Conservation (phyloP, 1,284 basidiomycete species). For the Ceratobasidium sp. region DNA sequence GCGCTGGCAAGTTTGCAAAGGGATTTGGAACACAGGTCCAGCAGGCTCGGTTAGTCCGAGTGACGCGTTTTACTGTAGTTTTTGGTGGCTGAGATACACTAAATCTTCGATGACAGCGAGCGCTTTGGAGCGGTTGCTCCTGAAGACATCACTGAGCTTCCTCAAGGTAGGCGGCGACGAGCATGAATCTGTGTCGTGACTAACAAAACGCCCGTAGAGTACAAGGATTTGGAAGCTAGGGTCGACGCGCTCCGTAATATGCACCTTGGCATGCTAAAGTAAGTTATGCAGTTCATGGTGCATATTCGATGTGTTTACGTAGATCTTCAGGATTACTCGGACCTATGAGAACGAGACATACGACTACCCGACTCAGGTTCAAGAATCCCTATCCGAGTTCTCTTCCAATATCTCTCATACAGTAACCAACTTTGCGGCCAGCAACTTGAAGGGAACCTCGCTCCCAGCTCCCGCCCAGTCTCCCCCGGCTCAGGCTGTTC, state of each 20-base stretch:
- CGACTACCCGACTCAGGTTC: slow-evolving; percentile 74
- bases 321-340: slow-evolving; percentile 75
- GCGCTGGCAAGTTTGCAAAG: slow-evolving; percentile 80
- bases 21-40: slow-evolving; percentile 89
- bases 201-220: slow-evolving; percentile 70
- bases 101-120: slow-evolving; percentile 64
- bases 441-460: slow-evolving; percentile 90
- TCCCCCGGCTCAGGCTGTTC: slow-evolving; percentile 68
- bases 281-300: slow-evolving; percentile 50
- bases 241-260: slow-evolving; percentile 91
- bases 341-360: slow-evolving; percentile 89
- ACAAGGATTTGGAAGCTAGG: slow-evolving; percentile 93
- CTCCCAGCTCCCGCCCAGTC: slow-evolving; percentile 74
- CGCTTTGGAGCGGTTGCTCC: slow-evolving; percentile 88
- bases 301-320: slow-evolving; percentile 9
- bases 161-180: slow-evolving; percentile 68
- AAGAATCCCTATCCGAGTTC: slow-evolving; percentile 76
- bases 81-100: slow-evolving; percentile 22
- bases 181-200: neutral
- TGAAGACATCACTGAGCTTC: slow-evolving; percentile 95
- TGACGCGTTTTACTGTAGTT: slow-evolving; percentile 37
- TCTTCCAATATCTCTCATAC: slow-evolving; percentile 80
- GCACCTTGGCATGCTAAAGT: slow-evolving; percentile 86
- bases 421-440: slow-evolving; percentile 87
- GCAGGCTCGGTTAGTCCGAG: slow-evolving; percentile 70